These are phyloP conservation scores for Didymosphaeria variabile DNA, from an alignment of 2,329 filamentous ascomycete genomes.

Conservation along the genomic window DNA sequence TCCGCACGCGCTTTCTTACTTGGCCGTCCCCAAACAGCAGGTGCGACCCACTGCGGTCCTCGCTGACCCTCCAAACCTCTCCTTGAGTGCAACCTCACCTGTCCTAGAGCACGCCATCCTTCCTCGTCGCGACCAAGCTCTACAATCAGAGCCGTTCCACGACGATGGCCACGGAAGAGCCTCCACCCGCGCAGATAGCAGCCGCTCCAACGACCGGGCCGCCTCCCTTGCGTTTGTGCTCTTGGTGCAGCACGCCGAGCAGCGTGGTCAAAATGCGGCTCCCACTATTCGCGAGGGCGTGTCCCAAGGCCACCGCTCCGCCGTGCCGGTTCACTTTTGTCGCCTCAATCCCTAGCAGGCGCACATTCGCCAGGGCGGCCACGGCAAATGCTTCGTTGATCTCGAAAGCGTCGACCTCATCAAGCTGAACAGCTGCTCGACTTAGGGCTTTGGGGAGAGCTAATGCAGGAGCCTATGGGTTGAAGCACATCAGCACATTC, in stretches of 20 bases:
- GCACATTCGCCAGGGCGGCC: conserved; percentile 71
- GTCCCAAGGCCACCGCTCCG: conserved; percentile 88
- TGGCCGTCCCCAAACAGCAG: conserved; percentile 10
- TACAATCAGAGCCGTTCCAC: background rate
- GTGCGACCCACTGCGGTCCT: background rate
- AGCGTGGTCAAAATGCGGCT: conserved; percentile 78
- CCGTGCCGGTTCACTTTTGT: conserved; percentile 85
- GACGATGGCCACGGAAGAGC: conserved; percentile 81
- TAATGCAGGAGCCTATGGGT: conserved; percentile 71
- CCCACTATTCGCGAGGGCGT: conserved; percentile 86
- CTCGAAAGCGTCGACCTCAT: conserved; percentile 84
- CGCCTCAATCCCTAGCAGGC: conserved; percentile 71
- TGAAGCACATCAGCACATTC: background rate
- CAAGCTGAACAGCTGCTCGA: conserved; percentile 68
- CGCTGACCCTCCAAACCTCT: background rate
- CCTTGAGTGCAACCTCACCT: background rate
- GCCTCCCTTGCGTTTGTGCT: conserved; percentile 87
- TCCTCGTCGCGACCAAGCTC: background rate
- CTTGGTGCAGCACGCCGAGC: conserved; percentile 76
- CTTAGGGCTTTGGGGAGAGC: conserved; percentile 80
- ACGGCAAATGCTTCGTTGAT: conserved; percentile 80
- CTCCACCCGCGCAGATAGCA: conserved; percentile 95
- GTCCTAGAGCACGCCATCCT: background rate
- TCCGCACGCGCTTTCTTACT: background rate
- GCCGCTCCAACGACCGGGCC: conserved; percentile 69